Percentiles rank a stretch among this genome's conserved stretches.
phyloP scores from a whole-genome alignment of 371 early-diverging fungal species.

The Mortierella sp. region DNA sequence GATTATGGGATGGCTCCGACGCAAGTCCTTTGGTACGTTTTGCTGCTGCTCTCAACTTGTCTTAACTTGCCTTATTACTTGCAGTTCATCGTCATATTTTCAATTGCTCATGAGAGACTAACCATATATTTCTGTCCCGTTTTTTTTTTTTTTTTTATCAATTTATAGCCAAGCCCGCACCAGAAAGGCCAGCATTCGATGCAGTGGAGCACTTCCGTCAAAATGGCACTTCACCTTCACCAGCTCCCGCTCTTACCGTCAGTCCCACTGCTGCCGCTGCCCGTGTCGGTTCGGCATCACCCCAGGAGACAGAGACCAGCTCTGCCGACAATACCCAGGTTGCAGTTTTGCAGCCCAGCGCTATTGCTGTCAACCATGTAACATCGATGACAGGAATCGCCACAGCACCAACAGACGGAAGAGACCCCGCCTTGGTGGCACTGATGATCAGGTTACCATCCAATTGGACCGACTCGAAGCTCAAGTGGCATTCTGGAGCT shows the following conservation, averaged over 20 bases:
- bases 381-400: background rate
- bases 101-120: background rate
- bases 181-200: conserved; percentile 35
- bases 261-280: conserved; percentile 2
- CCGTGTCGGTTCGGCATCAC: conserved; percentile 34
- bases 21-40: conserved; percentile 71
- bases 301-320: conserved; percentile 23
- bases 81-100: background rate
- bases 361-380: conserved; percentile 9
- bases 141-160: background rate
- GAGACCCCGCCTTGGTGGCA: conserved; percentile 36
- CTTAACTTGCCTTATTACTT: background rate
- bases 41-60: conserved; percentile 17
- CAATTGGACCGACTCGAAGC: conserved; percentile 65
- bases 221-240: conserved; percentile 26
- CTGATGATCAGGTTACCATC: conserved; percentile 30
- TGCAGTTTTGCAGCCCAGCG: conserved; percentile 19
- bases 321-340: background rate
- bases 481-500: conserved; percentile 84
- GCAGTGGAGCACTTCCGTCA: conserved; percentile 22
- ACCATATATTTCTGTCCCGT: background rate
- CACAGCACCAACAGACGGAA: conserved; percentile 12
- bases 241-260: conserved; percentile 18
- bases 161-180: conserved; percentile 31
- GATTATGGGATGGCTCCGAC: conserved; percentile 80